Base-by-base conservation (phyloP, 78 protist genomes). In the Dictyostelium brefeldianum region DNA sequence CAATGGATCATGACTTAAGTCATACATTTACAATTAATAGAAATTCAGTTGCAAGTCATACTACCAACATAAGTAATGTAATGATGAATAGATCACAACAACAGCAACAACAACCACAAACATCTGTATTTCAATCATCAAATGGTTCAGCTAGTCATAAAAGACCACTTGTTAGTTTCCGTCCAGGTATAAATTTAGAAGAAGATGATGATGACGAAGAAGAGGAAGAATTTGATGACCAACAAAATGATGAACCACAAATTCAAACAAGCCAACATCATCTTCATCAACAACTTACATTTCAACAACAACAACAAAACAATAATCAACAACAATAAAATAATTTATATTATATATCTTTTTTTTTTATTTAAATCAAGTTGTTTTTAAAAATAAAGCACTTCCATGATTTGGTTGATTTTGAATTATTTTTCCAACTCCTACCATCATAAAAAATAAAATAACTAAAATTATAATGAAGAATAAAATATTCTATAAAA, bases 131-230 rank as follows among this genome's bases (percentile, higher is more conserved):
- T 56, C 67, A 80, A 6, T 41, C 50, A 14, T 27, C 87, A 80
- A 41, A 43, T 9, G 29, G 57, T n/a, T 54, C 87, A 80, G 62
- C 87, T 15, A 29, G 43, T 53, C 53, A 25, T 51, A 50, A 59
- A 56, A 78, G 47, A 78, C 29, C 25, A 31, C 41, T 17, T 18
- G 29, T 47, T n/a, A 56, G 20, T 8, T 47, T 18, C 11, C 43
- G 36, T 54, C n/a, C n/a, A 27, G 1, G 4, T 67, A 11, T 75
- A 2, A 50, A 80, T 64, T 54, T 46, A 47, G 79, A 64, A 18
- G 89, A 48, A 14, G 89, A 81, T 64, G 89, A 81, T 3, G 89
- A 81, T 12, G 89, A 80, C 27, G 75, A 29, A 3, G 50, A 59
- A 3, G 78, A 81, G 9, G 51, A 78, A 22, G 51, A 46, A 48